Base-by-base conservation (phyloP, 352 stramenopile genomes). In the Phytopythium aichiense region DNA sequence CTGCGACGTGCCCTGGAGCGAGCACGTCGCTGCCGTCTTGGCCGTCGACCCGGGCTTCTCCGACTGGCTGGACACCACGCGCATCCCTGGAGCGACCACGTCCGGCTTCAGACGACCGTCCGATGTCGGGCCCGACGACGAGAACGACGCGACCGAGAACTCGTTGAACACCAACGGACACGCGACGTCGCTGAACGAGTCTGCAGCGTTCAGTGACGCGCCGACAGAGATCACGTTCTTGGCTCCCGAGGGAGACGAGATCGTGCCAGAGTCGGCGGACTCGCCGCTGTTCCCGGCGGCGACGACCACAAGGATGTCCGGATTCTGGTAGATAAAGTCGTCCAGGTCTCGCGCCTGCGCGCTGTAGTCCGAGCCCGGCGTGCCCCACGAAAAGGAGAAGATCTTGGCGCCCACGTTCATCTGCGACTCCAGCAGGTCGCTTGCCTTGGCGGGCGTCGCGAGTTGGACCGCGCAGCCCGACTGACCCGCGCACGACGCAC, bases 221-320 rank as follows among this genome's bases (percentile, higher is more conserved):
- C 85, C 85, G 25, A 94, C 85, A 4, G 82, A 92, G 60, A 94
- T 88, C 9, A 92, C 85, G 42, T 94, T 94, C 71, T 94, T 94
- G 48, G 85, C 85, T 0, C 85, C 85, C 2, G 85, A 90, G 5
- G 85, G 85, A 20, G 85, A 94, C 31, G 82, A 91, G 60, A 94
- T 94, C 11, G 82, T 91, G n/a, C 77, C 69, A 11, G 80, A 72
- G 12, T 57, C 66, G 7, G 79, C 76, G 9, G 83, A 69, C 52
- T 96, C 88, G 18, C 91, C 91, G 43, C 85, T 91, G 69, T 98
- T 98, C 55, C 91, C 90, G 11, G 90, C 91, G 1, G 91, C 91
- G 20, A 96, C 84, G 49, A 98, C 72, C 37, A 97, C 72, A 12
- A 98, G 63, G 12, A 90, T 73, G 5, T 96, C 84, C 0, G 88